phyloP scores from a whole-genome alignment of 2,329 filamentous ascomycete species.

The Colletotrichum cordylinicola region DNA sequence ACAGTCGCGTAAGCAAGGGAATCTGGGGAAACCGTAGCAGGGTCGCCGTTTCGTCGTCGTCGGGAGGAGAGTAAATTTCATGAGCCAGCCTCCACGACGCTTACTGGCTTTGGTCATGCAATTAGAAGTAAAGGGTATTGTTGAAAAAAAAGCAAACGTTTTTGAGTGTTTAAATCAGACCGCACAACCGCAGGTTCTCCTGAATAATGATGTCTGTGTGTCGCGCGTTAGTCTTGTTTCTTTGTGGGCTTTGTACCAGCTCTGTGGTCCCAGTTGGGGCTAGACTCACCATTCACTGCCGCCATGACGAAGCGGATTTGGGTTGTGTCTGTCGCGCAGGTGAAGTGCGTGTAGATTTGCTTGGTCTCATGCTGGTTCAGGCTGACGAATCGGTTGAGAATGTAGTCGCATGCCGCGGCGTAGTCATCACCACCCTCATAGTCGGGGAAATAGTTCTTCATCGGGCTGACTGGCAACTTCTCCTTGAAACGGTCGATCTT shows the following conservation, averaged over 20 bases:
- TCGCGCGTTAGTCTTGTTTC: background rate
- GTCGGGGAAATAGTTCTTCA: slow-evolving; percentile 89
- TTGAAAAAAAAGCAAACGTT: slow-evolving; percentile 39
- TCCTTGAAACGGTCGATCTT: slow-evolving; percentile 91
- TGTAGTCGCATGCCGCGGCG: slow-evolving; percentile 95
- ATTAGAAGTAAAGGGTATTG: slow-evolving; percentile 48
- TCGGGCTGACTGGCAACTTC: slow-evolving; percentile 82
- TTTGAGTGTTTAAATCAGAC: slow-evolving; percentile 77
- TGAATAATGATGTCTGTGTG: slow-evolving; percentile 96
- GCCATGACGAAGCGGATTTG: slow-evolving; percentile 99
- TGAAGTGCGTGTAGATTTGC: slow-evolving; percentile 99
- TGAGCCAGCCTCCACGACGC: slow-evolving; percentile 24
- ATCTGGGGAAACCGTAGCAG: slow-evolving; percentile 20
- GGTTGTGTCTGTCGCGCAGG: slow-evolving; percentile 96
- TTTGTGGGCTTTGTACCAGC: background rate
- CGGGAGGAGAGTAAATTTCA: slow-evolving; percentile 20
- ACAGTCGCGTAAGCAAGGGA: slow-evolving; percentile 22
- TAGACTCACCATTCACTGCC: slow-evolving; percentile 87
- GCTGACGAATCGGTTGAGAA: slow-evolving; percentile 97
- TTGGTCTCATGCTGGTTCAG: slow-evolving; percentile 99
- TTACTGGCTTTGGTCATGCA: slow-evolving; percentile 25
- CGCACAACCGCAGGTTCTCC: slow-evolving; percentile 96
- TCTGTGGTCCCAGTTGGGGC: background rate
- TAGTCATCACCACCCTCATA: slow-evolving; percentile 97
- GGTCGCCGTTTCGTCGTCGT: slow-evolving; percentile 21